Base-by-base conservation (phyloP, 2,329 filamentous ascomycete genomes). In the Alternaria brassicicola region DNA sequence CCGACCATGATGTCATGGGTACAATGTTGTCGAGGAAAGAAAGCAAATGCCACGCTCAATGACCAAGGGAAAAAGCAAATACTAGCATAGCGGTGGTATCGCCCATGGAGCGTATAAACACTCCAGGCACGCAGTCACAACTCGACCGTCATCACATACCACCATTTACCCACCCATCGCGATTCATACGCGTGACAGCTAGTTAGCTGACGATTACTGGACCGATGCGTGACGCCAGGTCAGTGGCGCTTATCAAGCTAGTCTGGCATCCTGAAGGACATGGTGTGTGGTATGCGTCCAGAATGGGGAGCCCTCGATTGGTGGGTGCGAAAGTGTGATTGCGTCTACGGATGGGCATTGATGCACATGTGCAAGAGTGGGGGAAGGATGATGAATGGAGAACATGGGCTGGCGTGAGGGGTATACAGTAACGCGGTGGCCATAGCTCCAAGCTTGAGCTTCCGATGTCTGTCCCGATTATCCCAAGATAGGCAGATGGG, bases 131-230 rank as follows among this genome's bases (percentile, higher is more conserved):
- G 50, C 45, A 43, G 43, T 56, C 46, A 51, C 28, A 41, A 45
- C 47, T 56, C 52, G 56, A 56, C 49, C 50, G 41, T 54, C 41
- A 28, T 47, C 31, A 49, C 38, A 51, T 65, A 57, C 62, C 60
- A 61, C 59, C 68, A 66, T 70, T 65, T 61, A 55, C 64, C 67
- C 67, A 69, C 61, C 63, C 64, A 68, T 64, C 59, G 54, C 51
- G 48, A 35, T 56, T 23, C 25, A 51, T 10, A 62, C 41, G 46
- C 52, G 43, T 62, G 57, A 63, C 64, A 53, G 41, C 35, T 38
- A 48, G 43, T 28, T 42, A 48, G 48, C 49, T 61, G 47, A 48
- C 51, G 39, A 26, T 47, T 31, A 50, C 57, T 54, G 50, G 51
- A 54, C 39, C 48, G 39, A 53, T 36, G 53, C 31, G 30, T 23